These are phyloP conservation scores for Epicoccum nigrum DNA, from an alignment of 2,329 filamentous ascomycete genomes.

Conservation along the genomic window DNA sequence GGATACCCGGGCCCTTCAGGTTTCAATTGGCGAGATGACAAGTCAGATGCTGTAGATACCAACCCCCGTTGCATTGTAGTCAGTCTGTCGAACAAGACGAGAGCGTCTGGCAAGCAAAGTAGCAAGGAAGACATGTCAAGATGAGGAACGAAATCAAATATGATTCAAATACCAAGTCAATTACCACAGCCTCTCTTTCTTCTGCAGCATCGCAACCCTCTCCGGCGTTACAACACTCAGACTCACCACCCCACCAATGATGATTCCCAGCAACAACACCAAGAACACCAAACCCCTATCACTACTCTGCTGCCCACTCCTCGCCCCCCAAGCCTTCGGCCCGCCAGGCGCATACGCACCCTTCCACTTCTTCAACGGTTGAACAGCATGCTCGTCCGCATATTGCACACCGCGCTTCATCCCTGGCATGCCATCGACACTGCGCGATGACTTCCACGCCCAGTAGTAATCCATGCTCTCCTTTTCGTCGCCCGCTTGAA, in stretches of 20 bases:
- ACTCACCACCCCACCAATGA: slow-evolving; percentile 37
- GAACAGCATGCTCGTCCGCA: slow-evolving; percentile 45
- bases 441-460: slow-evolving; percentile 53
- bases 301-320: neutral
- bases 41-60: too few species aligned
- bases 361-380: slow-evolving; percentile 54
- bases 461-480: slow-evolving; percentile 54
- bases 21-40: too few species aligned
- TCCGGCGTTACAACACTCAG: slow-evolving; percentile 36
- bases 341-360: slow-evolving; percentile 39
- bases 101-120: too few species aligned
- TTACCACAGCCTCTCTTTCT: slow-evolving; percentile 28
- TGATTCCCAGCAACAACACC: slow-evolving; percentile 38
- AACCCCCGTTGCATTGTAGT: too few species aligned
- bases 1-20: too few species aligned
- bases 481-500: slow-evolving; percentile 42
- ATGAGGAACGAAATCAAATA: too few species aligned
- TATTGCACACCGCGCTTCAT: slow-evolving; percentile 49
- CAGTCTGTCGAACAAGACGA: too few species aligned
- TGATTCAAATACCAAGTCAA: neutral
- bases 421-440: slow-evolving; percentile 53
- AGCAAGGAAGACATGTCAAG: too few species aligned
- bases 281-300: slow-evolving; percentile 27
- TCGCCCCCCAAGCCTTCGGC: slow-evolving; percentile 13
- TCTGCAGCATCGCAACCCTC: slow-evolving; percentile 26